phyloP scores from a whole-genome alignment of 2,329 filamentous ascomycete genomes.

The Fusarium beomiforme region DNA sequence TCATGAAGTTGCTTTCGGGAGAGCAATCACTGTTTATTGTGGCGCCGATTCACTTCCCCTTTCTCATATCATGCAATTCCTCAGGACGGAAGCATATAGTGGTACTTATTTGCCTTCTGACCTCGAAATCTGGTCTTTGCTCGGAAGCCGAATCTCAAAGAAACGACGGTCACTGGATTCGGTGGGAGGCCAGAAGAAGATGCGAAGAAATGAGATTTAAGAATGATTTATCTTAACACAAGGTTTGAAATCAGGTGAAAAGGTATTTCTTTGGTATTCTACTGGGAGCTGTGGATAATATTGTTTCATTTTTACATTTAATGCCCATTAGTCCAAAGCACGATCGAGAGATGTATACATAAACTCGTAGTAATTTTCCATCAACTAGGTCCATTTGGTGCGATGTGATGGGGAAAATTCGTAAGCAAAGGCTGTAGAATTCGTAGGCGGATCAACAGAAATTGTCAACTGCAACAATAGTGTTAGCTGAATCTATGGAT shows the following conservation, averaged over 20 bases:
- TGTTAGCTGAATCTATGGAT: neutral
- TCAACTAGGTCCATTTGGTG: no score
- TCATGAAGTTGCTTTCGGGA: neutral
- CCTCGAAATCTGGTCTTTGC: neutral
- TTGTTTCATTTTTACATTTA: no score
- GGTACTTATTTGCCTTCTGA: neutral
- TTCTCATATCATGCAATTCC: neutral
- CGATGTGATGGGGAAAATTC: neutral
- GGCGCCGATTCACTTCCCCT: neutral
- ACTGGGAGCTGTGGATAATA: no score
- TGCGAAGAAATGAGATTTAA: neutral
- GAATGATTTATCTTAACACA: neutral
- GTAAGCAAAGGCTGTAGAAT: neutral
- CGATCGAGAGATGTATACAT: no score
- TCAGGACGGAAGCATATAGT: neutral
- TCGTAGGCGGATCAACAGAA: neutral
- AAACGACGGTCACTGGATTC: neutral
- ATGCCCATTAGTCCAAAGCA: no score
- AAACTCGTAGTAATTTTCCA: no score
- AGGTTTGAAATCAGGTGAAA: no score
- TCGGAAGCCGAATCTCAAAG: neutral
- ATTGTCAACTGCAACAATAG: neutral
- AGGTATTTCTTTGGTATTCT: no score
- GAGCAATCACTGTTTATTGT: constrained; percentile 5
- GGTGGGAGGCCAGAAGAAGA: neutral